A percentile compares a stretch with the other conserved stretches of the same genome.
These are phyloP conservation scores for Yueomyces sp. DNA, from an alignment of 1,139 yeast genomes.

Conservation along the genomic window DNA sequence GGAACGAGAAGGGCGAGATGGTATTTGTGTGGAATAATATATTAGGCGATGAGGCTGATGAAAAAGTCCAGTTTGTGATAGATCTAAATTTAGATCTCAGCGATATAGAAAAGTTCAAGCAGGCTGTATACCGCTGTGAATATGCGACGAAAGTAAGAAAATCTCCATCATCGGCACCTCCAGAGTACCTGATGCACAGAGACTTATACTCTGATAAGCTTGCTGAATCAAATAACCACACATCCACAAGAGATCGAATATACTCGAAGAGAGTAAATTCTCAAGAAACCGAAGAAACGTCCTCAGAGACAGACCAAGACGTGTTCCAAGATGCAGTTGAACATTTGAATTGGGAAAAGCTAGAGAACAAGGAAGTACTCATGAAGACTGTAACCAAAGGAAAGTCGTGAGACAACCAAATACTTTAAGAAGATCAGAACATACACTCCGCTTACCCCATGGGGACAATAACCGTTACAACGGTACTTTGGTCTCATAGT, in stretches of 20 bases:
- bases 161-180: constrained; percentile 32
- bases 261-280: no score
- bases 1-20: constrained; percentile 31
- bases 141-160: constrained; percentile 60
- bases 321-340: constrained; percentile 6
- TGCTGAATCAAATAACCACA: neutral
- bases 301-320: constrained; percentile 2
- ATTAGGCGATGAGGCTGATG: constrained; percentile 76
- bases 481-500: no score
- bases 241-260: constrained; percentile 23
- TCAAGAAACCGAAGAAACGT: no score
- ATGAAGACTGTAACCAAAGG: no score
- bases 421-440: no score
- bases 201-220: neutral
- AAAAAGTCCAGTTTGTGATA: constrained; percentile 68
- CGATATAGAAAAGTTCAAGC: constrained; percentile 55
- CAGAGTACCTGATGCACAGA: neutral
- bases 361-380: no score
- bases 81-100: constrained; percentile 45
- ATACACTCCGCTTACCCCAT: no score
- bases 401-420: no score
- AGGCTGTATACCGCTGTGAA: constrained; percentile 52
- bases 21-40: constrained; percentile 68
- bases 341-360: no score
- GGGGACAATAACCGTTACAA: no score